Conservation (phyloP, 2,329 filamentous ascomycete species). For the Aspergillus sergii region DNA sequence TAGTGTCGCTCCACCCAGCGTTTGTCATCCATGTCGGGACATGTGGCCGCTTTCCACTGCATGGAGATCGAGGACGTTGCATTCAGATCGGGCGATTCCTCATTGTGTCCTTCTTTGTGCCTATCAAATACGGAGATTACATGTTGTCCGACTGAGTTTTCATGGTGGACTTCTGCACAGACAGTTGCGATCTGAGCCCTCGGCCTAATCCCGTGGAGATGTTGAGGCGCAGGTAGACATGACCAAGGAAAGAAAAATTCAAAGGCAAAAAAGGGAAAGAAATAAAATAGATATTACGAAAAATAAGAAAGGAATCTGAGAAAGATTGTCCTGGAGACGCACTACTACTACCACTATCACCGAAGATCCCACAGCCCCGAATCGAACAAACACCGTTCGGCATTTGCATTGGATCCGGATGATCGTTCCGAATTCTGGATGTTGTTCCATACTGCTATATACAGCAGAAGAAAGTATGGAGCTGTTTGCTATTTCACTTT, state of each 20-base stretch:
- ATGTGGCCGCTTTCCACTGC: constrained; percentile 30
- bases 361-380: neutral
- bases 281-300: neutral
- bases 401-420: constrained; percentile 2
- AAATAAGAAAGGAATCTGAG: neutral
- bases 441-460: neutral
- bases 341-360: neutral
- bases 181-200: constrained; percentile 18
- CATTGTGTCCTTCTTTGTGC: neutral
- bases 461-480: neutral
- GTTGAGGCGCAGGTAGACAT: neutral
- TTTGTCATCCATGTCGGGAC: constrained; percentile 18
- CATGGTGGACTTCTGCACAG: constrained; percentile 1
- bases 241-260: constrained; percentile 1
- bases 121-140: neutral
- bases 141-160: neutral
- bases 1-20: constrained; percentile 6
- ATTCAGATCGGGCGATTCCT: constrained; percentile 22
- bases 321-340: neutral
- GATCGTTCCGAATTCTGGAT: neutral
- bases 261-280: neutral
- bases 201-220: constrained; percentile 7
- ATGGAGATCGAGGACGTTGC: constrained; percentile 21
- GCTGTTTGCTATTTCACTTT: neutral
- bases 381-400: constrained; percentile 7